Evolutionary conservation across 805 yeast genomes (phyloP).

Genomic region (Clavispora vitiphila): DNA sequence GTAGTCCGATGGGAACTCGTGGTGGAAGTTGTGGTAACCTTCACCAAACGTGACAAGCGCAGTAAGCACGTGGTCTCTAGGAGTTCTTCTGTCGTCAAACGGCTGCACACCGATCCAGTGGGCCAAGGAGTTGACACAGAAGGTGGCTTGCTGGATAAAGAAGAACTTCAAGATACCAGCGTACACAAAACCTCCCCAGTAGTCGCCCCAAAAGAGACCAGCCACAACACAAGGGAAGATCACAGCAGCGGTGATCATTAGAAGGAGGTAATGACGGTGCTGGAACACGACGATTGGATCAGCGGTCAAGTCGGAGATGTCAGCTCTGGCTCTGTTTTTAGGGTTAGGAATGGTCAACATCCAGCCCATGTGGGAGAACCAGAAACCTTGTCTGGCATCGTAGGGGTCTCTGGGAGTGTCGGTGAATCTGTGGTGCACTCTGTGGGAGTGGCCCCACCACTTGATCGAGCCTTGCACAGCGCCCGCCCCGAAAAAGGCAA

Average conservation of each 20-base stretch:
- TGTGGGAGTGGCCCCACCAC: constrained; percentile 86
- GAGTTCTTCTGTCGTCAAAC: constrained; percentile 82
- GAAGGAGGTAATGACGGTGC: constrained; percentile 66
- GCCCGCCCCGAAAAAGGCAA: constrained; percentile 76
- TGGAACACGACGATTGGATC: constrained; percentile 80
- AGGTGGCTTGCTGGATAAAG: constrained; percentile 77
- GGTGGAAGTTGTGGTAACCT: constrained; percentile 88
- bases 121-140: constrained; percentile 81
- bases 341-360: constrained; percentile 79
- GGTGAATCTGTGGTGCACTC: constrained; percentile 83
- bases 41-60: constrained; percentile 85
- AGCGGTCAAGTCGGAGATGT: constrained; percentile 67
- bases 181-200: constrained; percentile 70
- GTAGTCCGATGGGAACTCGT: constrained; percentile 85
- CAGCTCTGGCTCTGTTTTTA: constrained; percentile 75
- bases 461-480: constrained; percentile 81
- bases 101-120: constrained; percentile 87
- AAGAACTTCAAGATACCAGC: constrained; percentile 70
- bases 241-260: constrained; percentile 59
- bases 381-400: constrained; percentile 78
- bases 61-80: constrained; percentile 76
- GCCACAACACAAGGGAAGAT: constrained; percentile 52
- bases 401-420: constrained; percentile 82
- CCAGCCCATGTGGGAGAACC: constrained; percentile 87
- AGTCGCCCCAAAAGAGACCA: constrained; percentile 26